Percentiles rank a stretch among this genome's conserved stretches.
Evolutionary conservation across 768 basidiomycete species (phyloP).

Genomic region (Lepiota subincarnata): DNA sequence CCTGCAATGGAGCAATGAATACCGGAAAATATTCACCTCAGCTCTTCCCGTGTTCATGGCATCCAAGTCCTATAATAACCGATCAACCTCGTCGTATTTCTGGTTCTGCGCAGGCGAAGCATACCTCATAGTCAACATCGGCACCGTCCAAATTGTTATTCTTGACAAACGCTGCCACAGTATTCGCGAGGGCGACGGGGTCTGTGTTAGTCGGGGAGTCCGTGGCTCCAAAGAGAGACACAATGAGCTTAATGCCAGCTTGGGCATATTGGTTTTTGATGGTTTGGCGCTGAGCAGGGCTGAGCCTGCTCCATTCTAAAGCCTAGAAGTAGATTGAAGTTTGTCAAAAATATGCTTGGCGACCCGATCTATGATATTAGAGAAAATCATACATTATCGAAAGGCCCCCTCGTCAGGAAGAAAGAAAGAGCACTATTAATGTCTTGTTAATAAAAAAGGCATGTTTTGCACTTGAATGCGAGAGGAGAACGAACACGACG

Average conservation of each 20-base stretch:
- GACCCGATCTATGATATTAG: not conserved
- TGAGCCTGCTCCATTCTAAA: slow-evolving; percentile 47
- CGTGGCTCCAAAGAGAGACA: slow-evolving; percentile 58
- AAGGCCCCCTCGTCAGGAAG: slow-evolving; percentile 50
- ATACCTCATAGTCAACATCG: slow-evolving; percentile 61
- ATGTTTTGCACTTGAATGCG: not conserved
- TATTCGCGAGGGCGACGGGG: slow-evolving; percentile 56
- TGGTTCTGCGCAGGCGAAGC: not conserved
- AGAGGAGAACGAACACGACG: slow-evolving; percentile 41
- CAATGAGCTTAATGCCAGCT: slow-evolving; percentile 58
- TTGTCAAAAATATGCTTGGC: not conserved
- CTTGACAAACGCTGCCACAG: slow-evolving; percentile 62
- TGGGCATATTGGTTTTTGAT: slow-evolving; percentile 49
- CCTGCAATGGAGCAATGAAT: not conserved
- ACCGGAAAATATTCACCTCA: slow-evolving; percentile 30
- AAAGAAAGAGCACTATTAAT: slow-evolving; percentile 48
- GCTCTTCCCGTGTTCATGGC: slow-evolving; percentile 54
- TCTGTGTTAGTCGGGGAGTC: slow-evolving; percentile 54
- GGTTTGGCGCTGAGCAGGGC: slow-evolving; percentile 37
- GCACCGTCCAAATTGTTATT: slow-evolving; percentile 61
- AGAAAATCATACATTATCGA: slow-evolving; percentile 40
- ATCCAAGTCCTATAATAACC: slow-evolving; percentile 47
- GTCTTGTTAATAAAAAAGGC: no score
- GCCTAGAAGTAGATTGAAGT: slow-evolving; percentile 26
- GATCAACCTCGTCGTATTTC: not conserved